Evolutionary conservation across 352 stramenopile species (phyloP), one percentile per base, ranked within the genome.

Genomic region (Pythium rishiriense): DNA sequence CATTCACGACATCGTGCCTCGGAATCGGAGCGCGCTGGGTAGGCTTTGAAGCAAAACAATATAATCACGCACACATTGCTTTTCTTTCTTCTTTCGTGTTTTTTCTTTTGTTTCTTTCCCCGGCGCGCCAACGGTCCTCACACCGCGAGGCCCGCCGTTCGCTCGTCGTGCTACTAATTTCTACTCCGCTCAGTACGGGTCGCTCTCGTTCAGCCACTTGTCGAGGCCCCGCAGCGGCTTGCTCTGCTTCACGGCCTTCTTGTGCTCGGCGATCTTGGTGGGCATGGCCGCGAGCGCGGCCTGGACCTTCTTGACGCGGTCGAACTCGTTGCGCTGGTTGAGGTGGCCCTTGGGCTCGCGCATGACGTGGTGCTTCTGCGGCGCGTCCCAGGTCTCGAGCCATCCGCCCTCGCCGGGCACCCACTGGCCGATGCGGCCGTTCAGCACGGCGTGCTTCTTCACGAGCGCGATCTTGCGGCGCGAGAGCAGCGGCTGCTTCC

Each of bases 311-410:
- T 91, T 90, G 70, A 93, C 86, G 41, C 84, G 83, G 4, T 95
- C 86, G 66, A 91, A 92, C 61, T 93, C 84, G 61, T 90, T 89
- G 65, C 86, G 84, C 74, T 95, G 67, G 71, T 90, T 77, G 43
- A 87, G 75, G 62, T 90, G 81, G 58, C 86, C 86, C 74, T 93
- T 93, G 53, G 87, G 81, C 33, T 84, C 74, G 19, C 85, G 83
- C 84, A 95, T 92, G 22, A 95, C 86, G 62, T 87, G 80, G 77
- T 95, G 86, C 78, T 95, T 93, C 74, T 92, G 77, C 43, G 77
- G 69, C 47, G 74, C 68, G 70, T 91, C 76, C 86, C 86, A 95
- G 0, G 69, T 79, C 62, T 88, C 78, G 43, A 93, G 76, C 86
- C 86, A 95, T 51, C 86, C 86, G 64, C 86, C 86, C 63, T 92